Evolutionary conservation across 2,329 filamentous ascomycete species (phyloP).

Genomic region (Fusarium goolgardi): DNA sequence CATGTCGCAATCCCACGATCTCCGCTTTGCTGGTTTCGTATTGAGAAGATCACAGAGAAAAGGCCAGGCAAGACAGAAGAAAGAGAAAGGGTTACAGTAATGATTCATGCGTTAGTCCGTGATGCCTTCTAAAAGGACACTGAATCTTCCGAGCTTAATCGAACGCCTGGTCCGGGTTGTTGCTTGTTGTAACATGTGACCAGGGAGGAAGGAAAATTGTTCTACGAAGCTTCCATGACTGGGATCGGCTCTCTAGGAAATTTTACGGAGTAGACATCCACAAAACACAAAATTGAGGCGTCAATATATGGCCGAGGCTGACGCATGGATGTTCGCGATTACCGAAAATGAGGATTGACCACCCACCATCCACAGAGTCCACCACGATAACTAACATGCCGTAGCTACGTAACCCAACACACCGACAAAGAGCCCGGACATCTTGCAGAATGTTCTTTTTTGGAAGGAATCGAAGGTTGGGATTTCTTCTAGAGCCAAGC

Average conservation of each 20-base stretch:
- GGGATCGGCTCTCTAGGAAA: neutral
- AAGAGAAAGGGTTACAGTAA: neutral
- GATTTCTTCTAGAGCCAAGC: constrained; percentile 39
- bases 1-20: constrained; percentile 18
- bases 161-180: constrained; percentile 7
- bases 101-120: constrained; percentile 25
- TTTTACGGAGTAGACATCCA: neutral
- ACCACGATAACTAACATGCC: neutral
- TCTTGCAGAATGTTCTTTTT: constrained; percentile 32
- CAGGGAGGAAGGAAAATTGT: constrained; percentile 3
- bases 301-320: constrained; percentile 25
- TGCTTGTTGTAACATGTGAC: neutral
- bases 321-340: constrained; percentile 32
- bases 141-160: constrained; percentile 20
- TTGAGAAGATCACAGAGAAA: constrained; percentile 3
- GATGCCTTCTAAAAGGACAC: constrained; percentile 8
- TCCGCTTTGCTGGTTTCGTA: constrained; percentile 8
- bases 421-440: constrained; percentile 31
- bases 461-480: constrained; percentile 30
- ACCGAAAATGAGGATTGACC: constrained; percentile 29
- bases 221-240: constrained; percentile 15
- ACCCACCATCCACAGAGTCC: constrained; percentile 5
- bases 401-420: neutral
- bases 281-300: constrained; percentile 24
- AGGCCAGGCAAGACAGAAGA: neutral